Conservation (phyloP, 108 stramenopile genomes). For the Nitzschia sp. region DNA sequence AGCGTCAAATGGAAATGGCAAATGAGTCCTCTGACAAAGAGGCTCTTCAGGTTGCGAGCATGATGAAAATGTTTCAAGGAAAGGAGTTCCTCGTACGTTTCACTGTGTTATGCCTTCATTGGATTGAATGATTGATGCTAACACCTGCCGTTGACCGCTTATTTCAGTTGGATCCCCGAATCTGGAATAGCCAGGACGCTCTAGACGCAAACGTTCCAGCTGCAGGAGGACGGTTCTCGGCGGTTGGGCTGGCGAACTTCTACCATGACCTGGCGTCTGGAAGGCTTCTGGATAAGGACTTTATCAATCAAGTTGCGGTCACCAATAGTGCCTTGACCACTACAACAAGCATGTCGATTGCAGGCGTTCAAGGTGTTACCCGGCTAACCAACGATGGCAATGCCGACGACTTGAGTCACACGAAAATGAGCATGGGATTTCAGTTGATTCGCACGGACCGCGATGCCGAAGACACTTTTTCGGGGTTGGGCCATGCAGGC, state of each 20-base stretch:
- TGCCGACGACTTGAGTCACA: neutral
- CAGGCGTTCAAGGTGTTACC: conserved; percentile 11
- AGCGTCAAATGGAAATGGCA: neutral
- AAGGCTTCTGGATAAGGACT: conserved; percentile 4
- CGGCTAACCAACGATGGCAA: neutral
- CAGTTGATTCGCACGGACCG: conserved; percentile 26
- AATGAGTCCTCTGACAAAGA: neutral
- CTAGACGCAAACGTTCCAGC: conserved; percentile 39
- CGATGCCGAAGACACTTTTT: neutral
- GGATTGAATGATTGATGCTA: neutral
- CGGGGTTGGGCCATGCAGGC: conserved; percentile 38
- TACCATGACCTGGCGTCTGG: conserved; percentile 14
- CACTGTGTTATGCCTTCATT: neutral
- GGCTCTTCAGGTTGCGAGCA: neutral
- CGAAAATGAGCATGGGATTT: conserved; percentile 38
- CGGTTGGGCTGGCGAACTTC: conserved; percentile 29
- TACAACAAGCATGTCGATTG: neutral
- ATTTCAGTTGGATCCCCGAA: conserved; percentile 27
- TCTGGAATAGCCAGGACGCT: conserved; percentile 38
- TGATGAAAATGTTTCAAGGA: conserved; percentile 16
- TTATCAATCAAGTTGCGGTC: conserved; percentile 6
- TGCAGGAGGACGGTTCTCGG: conserved; percentile 39
- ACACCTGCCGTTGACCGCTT: neutral
- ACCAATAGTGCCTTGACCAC: neutral
- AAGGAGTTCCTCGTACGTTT: conserved; percentile 6